Percentiles rank a stretch among this genome's conserved stretches.
phyloP scores from a whole-genome alignment of 257 asterid genomes.

The Leonotis leonurus region DNA sequence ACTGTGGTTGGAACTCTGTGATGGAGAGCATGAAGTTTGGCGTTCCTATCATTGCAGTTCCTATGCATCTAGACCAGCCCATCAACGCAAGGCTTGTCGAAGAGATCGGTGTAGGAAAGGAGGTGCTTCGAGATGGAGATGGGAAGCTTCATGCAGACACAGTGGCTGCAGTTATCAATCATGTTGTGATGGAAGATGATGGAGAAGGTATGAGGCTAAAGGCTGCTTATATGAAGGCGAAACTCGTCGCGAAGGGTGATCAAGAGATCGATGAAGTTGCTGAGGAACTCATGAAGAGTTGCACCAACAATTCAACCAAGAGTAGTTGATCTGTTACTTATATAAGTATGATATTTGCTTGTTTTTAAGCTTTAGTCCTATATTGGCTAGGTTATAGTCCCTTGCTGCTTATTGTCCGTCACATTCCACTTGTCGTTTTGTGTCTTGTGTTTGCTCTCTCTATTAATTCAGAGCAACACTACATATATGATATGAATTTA shows the following conservation, averaged over 20 bases:
- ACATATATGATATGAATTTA: too few relatives aligned
- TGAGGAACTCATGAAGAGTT: conserved; percentile 10
- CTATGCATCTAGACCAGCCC: conserved; percentile 45
- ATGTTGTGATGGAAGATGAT: conserved; percentile 24
- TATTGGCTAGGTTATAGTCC: too few relatives aligned
- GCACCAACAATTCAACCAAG: conserved; percentile 8
- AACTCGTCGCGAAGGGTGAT: conserved; percentile 3
- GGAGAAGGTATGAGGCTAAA: conserved; percentile 15
- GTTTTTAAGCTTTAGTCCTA: too few relatives aligned
- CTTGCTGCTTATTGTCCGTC: too few relatives aligned
- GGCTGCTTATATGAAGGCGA: conserved; percentile 15
- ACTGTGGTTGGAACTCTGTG: conserved; percentile 41
- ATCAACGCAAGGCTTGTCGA: conserved; percentile 37
- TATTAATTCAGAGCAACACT: too few relatives aligned
- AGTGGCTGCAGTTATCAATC: conserved; percentile 20
- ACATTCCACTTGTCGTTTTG: too few relatives aligned
- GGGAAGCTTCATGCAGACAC: conserved; percentile 11
- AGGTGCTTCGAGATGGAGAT: conserved; percentile 27
- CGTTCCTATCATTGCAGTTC: conserved; percentile 37
- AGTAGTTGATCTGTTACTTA: background rate
- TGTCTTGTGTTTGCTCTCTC: too few relatives aligned
- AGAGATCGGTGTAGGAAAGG: conserved; percentile 35
- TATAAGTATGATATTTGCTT: too few relatives aligned
- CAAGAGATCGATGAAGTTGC: conserved; percentile 26
- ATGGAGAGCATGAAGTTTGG: conserved; percentile 34